Evolutionary conservation across 371 early-diverging fungal genomes (phyloP).

Genomic region (Syncephalastrum monosporum): DNA sequence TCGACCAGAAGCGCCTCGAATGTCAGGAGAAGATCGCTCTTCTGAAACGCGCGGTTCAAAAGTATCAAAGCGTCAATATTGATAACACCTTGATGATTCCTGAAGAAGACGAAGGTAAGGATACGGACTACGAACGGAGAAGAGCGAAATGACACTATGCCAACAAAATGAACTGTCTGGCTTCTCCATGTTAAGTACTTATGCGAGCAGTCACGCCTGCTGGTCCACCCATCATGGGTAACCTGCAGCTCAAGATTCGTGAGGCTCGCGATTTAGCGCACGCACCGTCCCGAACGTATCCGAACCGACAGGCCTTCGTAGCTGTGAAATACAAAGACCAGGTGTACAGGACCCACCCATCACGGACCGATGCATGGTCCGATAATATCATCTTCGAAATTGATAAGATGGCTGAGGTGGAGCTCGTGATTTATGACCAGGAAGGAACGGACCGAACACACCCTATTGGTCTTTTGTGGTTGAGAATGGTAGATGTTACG

Average conservation of each 20-base stretch:
- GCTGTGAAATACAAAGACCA: slow-evolving; percentile 39
- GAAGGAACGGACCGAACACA: slow-evolving; percentile 53
- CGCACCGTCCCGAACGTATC: slow-evolving; percentile 60
- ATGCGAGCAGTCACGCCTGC: too few relatives aligned
- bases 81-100: slow-evolving; percentile 8
- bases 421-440: slow-evolving; percentile 77
- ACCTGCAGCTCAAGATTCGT: slow-evolving; percentile 60
- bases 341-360: slow-evolving; percentile 60
- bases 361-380: slow-evolving; percentile 66
- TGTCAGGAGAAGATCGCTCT: slow-evolving; percentile 78
- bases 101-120: too few relatives aligned
- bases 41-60: slow-evolving; percentile 74
- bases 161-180: not conserved
- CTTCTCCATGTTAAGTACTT: slow-evolving; percentile 7
- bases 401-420: slow-evolving; percentile 87
- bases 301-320: slow-evolving; percentile 64
- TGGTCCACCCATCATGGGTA: slow-evolving; percentile 61
- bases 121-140: too few relatives aligned
- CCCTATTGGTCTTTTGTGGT: slow-evolving; percentile 78
- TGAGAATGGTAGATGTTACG: slow-evolving; percentile 76
- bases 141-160: slow-evolving; percentile 23
- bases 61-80: slow-evolving; percentile 80
- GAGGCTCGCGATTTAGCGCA: slow-evolving; percentile 68
- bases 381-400: slow-evolving; percentile 82
- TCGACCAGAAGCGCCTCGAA: slow-evolving; percentile 66